These are phyloP conservation scores for Exophiala sp. DNA, from an alignment of 2,329 filamentous ascomycete genomes.

Conservation along the genomic window DNA sequence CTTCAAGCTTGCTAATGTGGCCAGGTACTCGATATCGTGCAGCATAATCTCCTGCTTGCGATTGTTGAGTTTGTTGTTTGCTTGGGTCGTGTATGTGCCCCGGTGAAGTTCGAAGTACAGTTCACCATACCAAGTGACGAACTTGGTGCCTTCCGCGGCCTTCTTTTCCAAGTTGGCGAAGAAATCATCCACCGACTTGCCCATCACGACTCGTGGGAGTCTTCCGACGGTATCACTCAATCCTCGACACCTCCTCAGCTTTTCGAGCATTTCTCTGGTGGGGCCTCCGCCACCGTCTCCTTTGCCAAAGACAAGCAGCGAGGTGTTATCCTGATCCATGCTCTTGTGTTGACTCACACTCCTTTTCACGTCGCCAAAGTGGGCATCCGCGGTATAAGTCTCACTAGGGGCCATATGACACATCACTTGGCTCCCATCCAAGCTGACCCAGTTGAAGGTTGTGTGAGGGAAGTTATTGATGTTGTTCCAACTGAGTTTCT, in stretches of 20 bases:
- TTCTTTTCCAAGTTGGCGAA: conserved; percentile 81
- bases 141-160: conserved; percentile 57
- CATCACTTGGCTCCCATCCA: conserved; percentile 92
- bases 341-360: conserved; percentile 92
- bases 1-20: conserved; percentile 74
- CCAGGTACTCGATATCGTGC: conserved; percentile 79
- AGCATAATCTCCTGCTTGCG: conserved; percentile 77
- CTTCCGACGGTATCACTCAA: conserved; percentile 80
- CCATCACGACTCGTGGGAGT: conserved; percentile 82
- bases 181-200: conserved; percentile 87
- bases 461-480: conserved; percentile 99
- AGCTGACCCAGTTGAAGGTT: conserved; percentile 95
- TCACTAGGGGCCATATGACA: conserved; percentile 96
- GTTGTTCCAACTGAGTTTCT: conserved; percentile 99
- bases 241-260: conserved; percentile 84
- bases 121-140: conserved; percentile 96
- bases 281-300: conserved; percentile 94
- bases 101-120: conserved; percentile 96
- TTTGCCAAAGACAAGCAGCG: conserved; percentile 89
- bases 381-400: conserved; percentile 88
- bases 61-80: conserved; percentile 96
- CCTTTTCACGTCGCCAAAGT: conserved; percentile 89
- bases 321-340: conserved; percentile 85
- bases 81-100: conserved; percentile 94
- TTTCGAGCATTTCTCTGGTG: conserved; percentile 89